Evolutionary conservation across 192 early-diverging fungal genomes (phyloP).

Genomic region (Backusella australiensis): DNA sequence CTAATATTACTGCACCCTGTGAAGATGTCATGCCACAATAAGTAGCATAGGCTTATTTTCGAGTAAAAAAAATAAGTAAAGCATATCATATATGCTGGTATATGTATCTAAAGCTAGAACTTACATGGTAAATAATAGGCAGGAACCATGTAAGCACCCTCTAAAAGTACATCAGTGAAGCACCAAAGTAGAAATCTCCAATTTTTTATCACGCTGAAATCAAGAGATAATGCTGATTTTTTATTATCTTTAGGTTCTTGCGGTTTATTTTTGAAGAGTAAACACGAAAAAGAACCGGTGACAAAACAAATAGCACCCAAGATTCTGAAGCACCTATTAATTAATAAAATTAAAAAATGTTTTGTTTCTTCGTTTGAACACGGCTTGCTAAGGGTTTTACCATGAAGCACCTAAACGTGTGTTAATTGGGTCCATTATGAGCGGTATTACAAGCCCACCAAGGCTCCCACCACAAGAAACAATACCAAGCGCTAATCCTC

Average conservation of each 20-base stretch:
- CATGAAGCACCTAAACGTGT: conserved; percentile 49
- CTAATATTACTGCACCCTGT: conserved; percentile 28
- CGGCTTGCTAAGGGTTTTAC: neutral
- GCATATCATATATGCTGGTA: too few relatives aligned
- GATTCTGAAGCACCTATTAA: conserved; percentile 26
- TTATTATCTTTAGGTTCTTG: neutral
- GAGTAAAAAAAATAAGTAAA: neutral
- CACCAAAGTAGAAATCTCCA: conserved; percentile 27
- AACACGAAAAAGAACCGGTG: conserved; percentile 9
- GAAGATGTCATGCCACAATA: conserved; percentile 15
- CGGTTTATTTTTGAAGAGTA: conserved; percentile 21
- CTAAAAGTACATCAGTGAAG: conserved; percentile 19
- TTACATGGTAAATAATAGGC: conserved; percentile 32
- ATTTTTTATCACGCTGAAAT: conserved; percentile 26
- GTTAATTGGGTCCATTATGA: conserved; percentile 55
- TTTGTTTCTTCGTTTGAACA: neutral
- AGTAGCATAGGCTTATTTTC: conserved; percentile 11
- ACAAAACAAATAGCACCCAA: conserved; percentile 23
- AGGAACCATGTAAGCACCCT: conserved; percentile 29
- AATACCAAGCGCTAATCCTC: conserved; percentile 69
- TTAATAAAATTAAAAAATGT: neutral
- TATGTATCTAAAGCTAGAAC: neutral
- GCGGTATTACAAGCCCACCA: conserved; percentile 66
- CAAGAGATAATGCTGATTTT: conserved; percentile 12
- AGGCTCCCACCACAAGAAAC: conserved; percentile 67